These are phyloP conservation scores for Papilionanthe hybrid DNA, from an alignment of 116 monocot genomes.

Conservation along the genomic window DNA sequence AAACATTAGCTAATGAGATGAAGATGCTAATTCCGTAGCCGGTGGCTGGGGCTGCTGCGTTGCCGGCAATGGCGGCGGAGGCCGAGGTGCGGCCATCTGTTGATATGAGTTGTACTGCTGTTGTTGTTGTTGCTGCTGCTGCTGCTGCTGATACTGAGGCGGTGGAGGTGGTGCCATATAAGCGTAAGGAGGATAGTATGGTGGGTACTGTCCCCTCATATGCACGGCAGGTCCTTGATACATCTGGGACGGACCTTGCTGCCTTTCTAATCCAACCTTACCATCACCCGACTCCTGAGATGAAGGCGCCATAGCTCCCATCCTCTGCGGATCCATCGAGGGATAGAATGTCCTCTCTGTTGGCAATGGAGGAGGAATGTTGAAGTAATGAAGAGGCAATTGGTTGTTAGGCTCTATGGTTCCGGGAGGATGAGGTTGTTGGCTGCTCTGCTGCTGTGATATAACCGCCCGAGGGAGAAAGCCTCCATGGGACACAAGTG, in stretches of 20 bases:
- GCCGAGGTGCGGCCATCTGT: constrained; percentile 36
- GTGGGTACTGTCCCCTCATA: constrained; percentile 50
- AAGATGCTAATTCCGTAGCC: constrained; percentile 6
- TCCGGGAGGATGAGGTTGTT: constrained; percentile 47
- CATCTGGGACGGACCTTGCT: constrained; percentile 15
- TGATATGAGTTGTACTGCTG: constrained; percentile 30
- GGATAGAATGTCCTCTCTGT: constrained; percentile 66
- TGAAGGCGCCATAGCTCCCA: constrained; percentile 64
- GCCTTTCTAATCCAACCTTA: constrained; percentile 32
- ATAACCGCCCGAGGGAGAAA: constrained; percentile 82
- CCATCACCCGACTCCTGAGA: constrained; percentile 53
- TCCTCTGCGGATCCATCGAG: constrained; percentile 97
- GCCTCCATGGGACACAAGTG: constrained; percentile 54
- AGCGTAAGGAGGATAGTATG: constrained; percentile 68
- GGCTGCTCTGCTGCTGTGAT: constrained; percentile 61
- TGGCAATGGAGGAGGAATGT: constrained; percentile 63
- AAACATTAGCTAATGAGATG: constrained; percentile 15
- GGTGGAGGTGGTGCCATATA: constrained; percentile 57
- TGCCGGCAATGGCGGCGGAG: constrained; percentile 29
- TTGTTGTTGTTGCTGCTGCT: too few species aligned
- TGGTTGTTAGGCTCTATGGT: constrained; percentile 24
- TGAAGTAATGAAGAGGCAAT: constrained; percentile 37
- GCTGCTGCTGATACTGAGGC: too few species aligned
- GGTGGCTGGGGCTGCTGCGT: constrained; percentile 31
- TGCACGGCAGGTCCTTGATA: constrained; percentile 35